Percentiles rank a stretch among this genome's conserved stretches.
phyloP scores from a whole-genome alignment of 192 early-diverging fungal genomes.

The Mortierella antarctica region DNA sequence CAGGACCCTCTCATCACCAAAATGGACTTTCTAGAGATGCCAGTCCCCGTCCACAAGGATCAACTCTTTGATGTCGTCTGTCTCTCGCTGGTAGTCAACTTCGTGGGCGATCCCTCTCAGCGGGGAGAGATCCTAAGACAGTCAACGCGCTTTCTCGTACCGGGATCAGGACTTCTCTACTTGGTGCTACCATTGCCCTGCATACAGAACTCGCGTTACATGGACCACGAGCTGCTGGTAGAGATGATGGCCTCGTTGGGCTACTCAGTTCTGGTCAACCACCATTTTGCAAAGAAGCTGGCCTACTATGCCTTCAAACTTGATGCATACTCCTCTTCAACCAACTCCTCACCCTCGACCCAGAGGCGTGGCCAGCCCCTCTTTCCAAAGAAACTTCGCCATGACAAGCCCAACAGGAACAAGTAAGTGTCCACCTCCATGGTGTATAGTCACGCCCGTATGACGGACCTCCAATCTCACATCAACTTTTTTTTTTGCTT shows the following conservation, averaged over 20 bases:
- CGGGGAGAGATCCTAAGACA: constrained; percentile 78
- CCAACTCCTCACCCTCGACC: too few relatives aligned
- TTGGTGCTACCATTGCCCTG: constrained; percentile 87
- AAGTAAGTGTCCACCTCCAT: constrained; percentile 21
- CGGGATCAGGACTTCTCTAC: constrained; percentile 69
- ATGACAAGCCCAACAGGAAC: constrained; percentile 62
- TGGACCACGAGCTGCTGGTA: constrained; percentile 77
- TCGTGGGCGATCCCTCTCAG: constrained; percentile 79
- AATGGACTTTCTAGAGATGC: constrained; percentile 88
- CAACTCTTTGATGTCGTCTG: constrained; percentile 82
- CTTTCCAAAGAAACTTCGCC: constrained; percentile 74
- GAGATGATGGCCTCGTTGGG: constrained; percentile 74
- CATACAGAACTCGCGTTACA: constrained; percentile 86
- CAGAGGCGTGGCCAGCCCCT: background rate
- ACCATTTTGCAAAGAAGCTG: constrained; percentile 80
- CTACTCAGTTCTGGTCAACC: constrained; percentile 63
- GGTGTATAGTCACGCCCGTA: background rate
- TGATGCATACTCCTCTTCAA: background rate
- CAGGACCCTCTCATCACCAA: constrained; percentile 76
- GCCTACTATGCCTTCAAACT: constrained; percentile 81
- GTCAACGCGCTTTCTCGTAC: constrained; percentile 59
- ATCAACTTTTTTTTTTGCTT: background rate
- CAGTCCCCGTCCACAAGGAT: constrained; percentile 37
- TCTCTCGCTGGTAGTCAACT: constrained; percentile 89
- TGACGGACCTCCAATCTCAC: background rate